Evolutionary conservation across 768 basidiomycete species (phyloP).

Genomic region (Kwoniella europaea): DNA sequence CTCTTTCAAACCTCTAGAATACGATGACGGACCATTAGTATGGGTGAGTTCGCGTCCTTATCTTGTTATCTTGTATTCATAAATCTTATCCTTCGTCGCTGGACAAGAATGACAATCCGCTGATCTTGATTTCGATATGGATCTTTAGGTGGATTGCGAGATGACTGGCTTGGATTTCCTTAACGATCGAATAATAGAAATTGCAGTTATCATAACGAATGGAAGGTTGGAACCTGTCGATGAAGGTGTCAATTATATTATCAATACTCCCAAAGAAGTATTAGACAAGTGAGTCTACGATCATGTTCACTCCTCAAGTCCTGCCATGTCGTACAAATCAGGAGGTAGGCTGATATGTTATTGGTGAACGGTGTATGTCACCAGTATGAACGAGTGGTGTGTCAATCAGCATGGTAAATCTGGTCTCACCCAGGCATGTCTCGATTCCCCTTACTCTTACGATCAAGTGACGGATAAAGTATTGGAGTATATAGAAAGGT

Average conservation of each 20-base stretch:
- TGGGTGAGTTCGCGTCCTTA: conserved; percentile 44
- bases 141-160: conserved; percentile 51
- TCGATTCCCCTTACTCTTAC: conserved; percentile 70
- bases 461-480: conserved; percentile 69
- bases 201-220: conserved; percentile 85
- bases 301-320: background rate
- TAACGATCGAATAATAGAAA: conserved; percentile 63
- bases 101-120: too few relatives aligned
- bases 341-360: background rate
- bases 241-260: conserved; percentile 75
- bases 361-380: background rate
- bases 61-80: background rate
- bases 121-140: background rate
- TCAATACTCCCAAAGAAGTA: conserved; percentile 70
- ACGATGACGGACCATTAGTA: conserved; percentile 54
- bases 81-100: background rate
- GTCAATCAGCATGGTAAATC: conserved; percentile 79
- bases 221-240: conserved; percentile 81
- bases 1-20: conserved; percentile 28
- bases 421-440: conserved; percentile 79
- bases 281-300: conserved; percentile 67
- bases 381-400: conserved; percentile 89
- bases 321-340: too few relatives aligned
- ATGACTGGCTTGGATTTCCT: conserved; percentile 50
- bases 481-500: conserved; percentile 77